phyloP scores from a whole-genome alignment of 345 rosid species.

The Citrus mangshanensis region DNA sequence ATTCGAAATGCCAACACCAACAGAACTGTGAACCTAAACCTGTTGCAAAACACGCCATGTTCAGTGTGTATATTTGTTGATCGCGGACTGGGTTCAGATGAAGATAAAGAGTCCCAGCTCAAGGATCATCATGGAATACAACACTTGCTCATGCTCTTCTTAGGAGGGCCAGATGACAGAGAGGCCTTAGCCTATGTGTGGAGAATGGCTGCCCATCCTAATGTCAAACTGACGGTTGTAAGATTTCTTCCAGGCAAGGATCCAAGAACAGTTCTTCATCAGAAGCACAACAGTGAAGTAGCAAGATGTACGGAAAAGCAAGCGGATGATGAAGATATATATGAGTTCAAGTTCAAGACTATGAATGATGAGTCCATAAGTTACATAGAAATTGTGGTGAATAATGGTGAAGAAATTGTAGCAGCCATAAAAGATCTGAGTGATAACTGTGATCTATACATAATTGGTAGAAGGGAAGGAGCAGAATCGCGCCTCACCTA shows the following conservation, averaged over 20 bases:
- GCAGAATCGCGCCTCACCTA: conserved; percentile 27
- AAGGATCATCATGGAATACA: neutral
- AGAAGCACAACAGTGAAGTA: neutral
- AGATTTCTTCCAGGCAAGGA: conserved; percentile 37
- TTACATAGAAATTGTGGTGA: conserved; percentile 40
- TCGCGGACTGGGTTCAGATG: conserved; percentile 44
- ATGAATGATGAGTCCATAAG: conserved; percentile 21
- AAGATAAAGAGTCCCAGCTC: conserved; percentile 21
- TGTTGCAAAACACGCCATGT: conserved; percentile 55
- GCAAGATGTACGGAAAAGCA: conserved; percentile 16
- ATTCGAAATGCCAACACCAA: conserved; percentile 14
- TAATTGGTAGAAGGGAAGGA: conserved; percentile 51
- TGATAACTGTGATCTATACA: conserved; percentile 35
- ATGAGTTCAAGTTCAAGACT: conserved; percentile 43
- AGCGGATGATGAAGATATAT: conserved; percentile 34
- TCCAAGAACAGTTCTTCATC: neutral
- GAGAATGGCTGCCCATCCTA: conserved; percentile 42
- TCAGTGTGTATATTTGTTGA: conserved; percentile 65
- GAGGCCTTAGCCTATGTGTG: conserved; percentile 68
- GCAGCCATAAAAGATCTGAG: conserved; percentile 30
- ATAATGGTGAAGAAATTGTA: conserved; percentile 38
- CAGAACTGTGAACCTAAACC: conserved; percentile 42
- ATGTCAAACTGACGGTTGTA: conserved; percentile 37
- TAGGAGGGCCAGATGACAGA: conserved; percentile 63
- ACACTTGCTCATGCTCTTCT: conserved; percentile 35